Conservation (phyloP, 257 asterid genomes). For the Solanum tacnaense region DNA sequence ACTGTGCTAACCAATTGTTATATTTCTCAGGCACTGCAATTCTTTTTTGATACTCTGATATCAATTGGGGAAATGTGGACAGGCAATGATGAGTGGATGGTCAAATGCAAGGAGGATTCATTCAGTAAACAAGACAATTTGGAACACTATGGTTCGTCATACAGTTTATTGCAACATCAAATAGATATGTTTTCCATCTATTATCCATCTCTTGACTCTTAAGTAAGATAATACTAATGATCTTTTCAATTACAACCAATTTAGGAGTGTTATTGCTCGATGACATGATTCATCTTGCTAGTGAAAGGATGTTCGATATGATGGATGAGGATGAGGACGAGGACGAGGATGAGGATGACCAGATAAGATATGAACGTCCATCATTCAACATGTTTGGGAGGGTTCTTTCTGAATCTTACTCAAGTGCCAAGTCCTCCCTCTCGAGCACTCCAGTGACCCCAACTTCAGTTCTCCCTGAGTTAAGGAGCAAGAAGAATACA, state of each 20-base stretch:
- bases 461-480: conserved; percentile 64
- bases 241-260: neutral
- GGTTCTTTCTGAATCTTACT: conserved; percentile 31
- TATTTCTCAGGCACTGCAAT: conserved; percentile 40
- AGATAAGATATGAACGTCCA: conserved; percentile 28
- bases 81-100: conserved; percentile 55
- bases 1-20: neutral
- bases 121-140: conserved; percentile 31
- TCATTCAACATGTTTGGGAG: conserved; percentile 35
- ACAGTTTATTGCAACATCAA: neutral
- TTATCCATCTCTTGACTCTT: neutral
- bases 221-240: neutral
- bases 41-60: conserved; percentile 51
- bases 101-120: conserved; percentile 33
- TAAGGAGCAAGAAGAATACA: conserved; percentile 19
- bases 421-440: conserved; percentile 20
- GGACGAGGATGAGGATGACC: conserved; percentile 34
- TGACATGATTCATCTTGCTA: conserved; percentile 54
- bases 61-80: conserved; percentile 79
- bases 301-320: conserved; percentile 59
- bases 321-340: conserved; percentile 55
- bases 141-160: conserved; percentile 28
- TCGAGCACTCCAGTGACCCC: conserved; percentile 73
- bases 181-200: conserved; percentile 13
- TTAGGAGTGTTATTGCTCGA: conserved; percentile 60